Conservation (phyloP, 2,329 filamentous ascomycete genomes). For the Aspergillus intermedius region DNA sequence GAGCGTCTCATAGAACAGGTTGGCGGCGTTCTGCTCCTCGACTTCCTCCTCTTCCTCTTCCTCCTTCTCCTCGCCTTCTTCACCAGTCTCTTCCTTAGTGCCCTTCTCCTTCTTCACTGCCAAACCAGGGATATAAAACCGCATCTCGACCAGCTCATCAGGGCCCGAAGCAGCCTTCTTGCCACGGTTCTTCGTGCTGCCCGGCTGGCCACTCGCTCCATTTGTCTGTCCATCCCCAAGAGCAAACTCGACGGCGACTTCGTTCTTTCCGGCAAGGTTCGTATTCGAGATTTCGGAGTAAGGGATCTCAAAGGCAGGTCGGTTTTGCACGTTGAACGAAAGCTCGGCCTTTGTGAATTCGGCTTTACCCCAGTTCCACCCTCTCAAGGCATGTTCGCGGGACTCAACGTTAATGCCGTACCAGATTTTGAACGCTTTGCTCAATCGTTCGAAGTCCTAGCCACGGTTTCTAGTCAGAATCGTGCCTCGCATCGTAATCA, state of each 20-base stretch:
- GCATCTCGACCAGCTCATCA: slow-evolving; percentile 96
- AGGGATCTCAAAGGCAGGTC: slow-evolving; percentile 91
- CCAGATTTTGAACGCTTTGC: slow-evolving; percentile 95
- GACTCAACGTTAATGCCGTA: slow-evolving; percentile 89
- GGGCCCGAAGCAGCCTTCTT: slow-evolving; percentile 83
- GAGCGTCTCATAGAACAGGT: slow-evolving; percentile 94
- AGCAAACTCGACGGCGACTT: slow-evolving; percentile 92
- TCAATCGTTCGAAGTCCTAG: slow-evolving; percentile 79
- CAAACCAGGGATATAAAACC: slow-evolving; percentile 94
- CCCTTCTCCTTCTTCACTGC: slow-evolving; percentile 64
- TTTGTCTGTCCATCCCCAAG: slow-evolving; percentile 66
- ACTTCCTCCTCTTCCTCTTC: slow-evolving; percentile 65
- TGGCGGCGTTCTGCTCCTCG: slow-evolving; percentile 90
- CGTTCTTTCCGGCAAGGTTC: slow-evolving; percentile 93
- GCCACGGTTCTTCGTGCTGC: slow-evolving; percentile 64
- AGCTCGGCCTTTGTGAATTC: slow-evolving; percentile 95
- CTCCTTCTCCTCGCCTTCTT: slow-evolving; percentile 60
- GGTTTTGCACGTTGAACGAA: slow-evolving; percentile 93
- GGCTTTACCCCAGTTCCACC: slow-evolving; percentile 99
- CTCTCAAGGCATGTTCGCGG: slow-evolving; percentile 87
- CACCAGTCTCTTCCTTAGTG: slow-evolving; percentile 55
- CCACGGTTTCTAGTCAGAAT: background rate
- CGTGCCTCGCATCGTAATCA: background rate
- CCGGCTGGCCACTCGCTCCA: slow-evolving; percentile 66
- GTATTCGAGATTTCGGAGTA: slow-evolving; percentile 98